Evolutionary conservation across 2,329 filamentous ascomycete genomes (phyloP), one percentile per base, ranked within the genome.

Genomic region (Exophiala sideris): DNA sequence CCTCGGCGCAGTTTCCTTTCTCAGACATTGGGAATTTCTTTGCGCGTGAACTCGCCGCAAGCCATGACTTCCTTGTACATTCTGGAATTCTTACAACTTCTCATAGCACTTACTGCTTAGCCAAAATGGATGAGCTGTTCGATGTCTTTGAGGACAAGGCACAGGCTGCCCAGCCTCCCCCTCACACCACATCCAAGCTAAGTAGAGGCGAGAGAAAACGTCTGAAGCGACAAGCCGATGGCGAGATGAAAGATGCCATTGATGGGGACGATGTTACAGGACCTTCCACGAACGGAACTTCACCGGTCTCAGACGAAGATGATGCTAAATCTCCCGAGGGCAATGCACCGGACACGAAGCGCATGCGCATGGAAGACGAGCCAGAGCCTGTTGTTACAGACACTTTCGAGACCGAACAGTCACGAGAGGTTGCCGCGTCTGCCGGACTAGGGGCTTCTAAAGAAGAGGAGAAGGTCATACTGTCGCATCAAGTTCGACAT

Each of bases 401-500:
- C 74, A 85, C 87, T 10, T 99, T 99, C 71, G 86, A 97, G 75
- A 97, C 94, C 10, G 91, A 94, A 67, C 86, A 96, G 73, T 95
- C 91, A 60, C 82, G 92, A 78, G 89, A 97, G 72, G 82, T 99
- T 36, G 89, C 88, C 18, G 87, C 86, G 21, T 87, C 89, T 5
- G 84, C 86, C 32, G 91, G 89, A 62, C 79, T 77, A 57, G 84
- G 79, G 68, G 78, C 73, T 57, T 78, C 71, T 70, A 83, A 82
- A 61, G 87, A 91, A 50, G 76, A 79, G 24, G 78, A 84, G 44
- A 83, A 87, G 5, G 83, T 99, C 24, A 86, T 95, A 18, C 75
- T 99, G 48, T 92, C 90, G 44, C 95, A 99, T 76, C 96, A 99
- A 76, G 95, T 99, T 65, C 91, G 95, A 73, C 94, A 99, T 78